phyloP scores from a whole-genome alignment of 2,329 filamentous ascomycete genomes.

The Trichophyton mentagrophytes region DNA sequence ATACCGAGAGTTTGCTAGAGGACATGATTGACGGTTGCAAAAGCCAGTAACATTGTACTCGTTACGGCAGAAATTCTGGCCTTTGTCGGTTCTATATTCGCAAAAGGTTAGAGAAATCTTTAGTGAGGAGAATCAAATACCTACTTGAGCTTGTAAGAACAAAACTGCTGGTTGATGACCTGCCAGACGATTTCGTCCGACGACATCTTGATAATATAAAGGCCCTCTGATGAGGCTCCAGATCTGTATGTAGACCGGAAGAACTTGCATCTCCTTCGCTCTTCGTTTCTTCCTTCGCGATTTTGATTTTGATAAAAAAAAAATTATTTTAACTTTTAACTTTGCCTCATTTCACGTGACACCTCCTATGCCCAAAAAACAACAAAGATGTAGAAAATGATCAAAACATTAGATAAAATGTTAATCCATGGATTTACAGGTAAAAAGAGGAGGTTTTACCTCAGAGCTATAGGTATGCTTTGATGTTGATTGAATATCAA shows the following conservation, averaged over 20 bases:
- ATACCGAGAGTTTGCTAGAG: constrained; percentile 82
- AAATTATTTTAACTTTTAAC: background rate
- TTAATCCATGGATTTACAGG: background rate
- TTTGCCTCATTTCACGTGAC: background rate
- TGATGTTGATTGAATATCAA: background rate
- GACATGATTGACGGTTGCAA: constrained; percentile 78
- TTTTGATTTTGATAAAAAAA: background rate
- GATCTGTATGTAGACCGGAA: background rate
- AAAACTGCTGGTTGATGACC: constrained; percentile 91
- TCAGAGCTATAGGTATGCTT: background rate
- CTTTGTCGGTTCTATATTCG: constrained; percentile 56
- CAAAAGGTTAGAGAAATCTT: constrained; percentile 3
- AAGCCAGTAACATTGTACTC: constrained; percentile 78
- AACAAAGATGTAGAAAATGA: background rate
- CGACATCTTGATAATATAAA: constrained; percentile 44
- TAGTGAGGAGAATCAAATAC: constrained; percentile 18
- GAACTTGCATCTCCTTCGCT: background rate
- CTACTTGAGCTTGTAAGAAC: constrained; percentile 86
- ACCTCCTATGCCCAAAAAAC: background rate
- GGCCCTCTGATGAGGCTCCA: background rate
- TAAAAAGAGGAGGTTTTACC: too few relatives aligned
- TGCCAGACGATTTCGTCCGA: constrained; percentile 97
- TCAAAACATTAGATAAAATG: background rate
- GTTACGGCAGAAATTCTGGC: constrained; percentile 89
- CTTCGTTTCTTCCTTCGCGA: background rate